Base-by-base conservation (phyloP, 2,329 filamentous ascomycete species). In the Colletotrichum lupini region DNA sequence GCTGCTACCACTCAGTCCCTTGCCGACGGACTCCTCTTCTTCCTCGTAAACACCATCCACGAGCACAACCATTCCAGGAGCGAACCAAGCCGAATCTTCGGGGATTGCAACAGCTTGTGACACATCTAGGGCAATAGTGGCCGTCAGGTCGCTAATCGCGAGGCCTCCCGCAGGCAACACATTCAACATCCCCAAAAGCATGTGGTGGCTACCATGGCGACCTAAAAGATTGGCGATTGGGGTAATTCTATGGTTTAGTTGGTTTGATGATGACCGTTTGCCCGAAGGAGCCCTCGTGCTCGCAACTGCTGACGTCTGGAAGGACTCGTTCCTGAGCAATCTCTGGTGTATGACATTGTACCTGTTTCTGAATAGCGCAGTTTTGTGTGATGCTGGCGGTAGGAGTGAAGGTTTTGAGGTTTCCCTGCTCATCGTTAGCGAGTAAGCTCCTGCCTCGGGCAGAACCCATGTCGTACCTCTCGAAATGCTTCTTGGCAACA, bases 11-110 rank as follows among this genome's bases (percentile, higher is more conserved):
- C 94, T 93, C 5, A 97, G 86, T 0, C 90, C 91, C 24, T 91
- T 92, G 19, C 92, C 92, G 1, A 87, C 84, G 24, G 90, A 92
- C 75, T 92, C 89, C 74, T 95, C 94, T 77, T 98, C 95, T 81
- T 98, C 97, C 80, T 98, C 95, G 79, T 99, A 99, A n/a, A 96
- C 92, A 7, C 97, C 97, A 78, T 99, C 97, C 0, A 98, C 91
- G 0, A 99, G 88, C 4, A 98, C 94, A 60, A 99, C 94, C 95
- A 98, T 98, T 3, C 97, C 97, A 0, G 97, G 95, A 5, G 93
- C 92, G 79, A 98, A 98, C 93, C 95, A 99, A 4, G 94, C 93
- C 28, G 94, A 95, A 79, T 96, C 92, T 73, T 95, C 92, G 0
- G 95, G 95, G 68, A 98, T 92, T 16, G 93, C 91, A 26, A 92